phyloP scores from a whole-genome alignment of 257 asterid genomes.

The Solanum etuberosum region DNA sequence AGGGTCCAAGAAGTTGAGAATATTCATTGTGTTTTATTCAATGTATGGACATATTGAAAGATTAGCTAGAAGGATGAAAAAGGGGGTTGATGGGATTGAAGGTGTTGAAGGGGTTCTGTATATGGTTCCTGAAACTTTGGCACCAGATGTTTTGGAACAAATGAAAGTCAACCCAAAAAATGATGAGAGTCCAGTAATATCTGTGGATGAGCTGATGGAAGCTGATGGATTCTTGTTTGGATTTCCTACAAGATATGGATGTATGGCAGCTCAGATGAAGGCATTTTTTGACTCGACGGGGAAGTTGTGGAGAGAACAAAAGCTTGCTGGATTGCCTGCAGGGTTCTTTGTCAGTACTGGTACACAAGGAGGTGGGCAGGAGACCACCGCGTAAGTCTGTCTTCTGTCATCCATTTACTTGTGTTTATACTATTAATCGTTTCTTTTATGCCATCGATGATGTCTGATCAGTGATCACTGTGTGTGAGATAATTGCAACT shows the following conservation, averaged over 20 bases:
- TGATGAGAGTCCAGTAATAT: not conserved
- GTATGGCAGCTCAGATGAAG: constrained; percentile 98
- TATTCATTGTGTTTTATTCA: constrained; percentile 73
- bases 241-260: constrained; percentile 86
- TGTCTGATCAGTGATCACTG: not conserved
- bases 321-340: constrained; percentile 90
- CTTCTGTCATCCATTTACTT: not conserved
- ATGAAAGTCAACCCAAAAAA: constrained; percentile 53
- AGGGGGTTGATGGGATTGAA: constrained; percentile 57
- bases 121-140: constrained; percentile 74
- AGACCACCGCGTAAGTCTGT: constrained; percentile 81
- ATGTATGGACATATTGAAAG: constrained; percentile 96
- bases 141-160: constrained; percentile 39
- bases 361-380: constrained; percentile 99
- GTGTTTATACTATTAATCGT: not conserved
- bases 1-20: constrained; percentile 20
- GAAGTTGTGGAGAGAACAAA: constrained; percentile 75
- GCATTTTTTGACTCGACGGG: constrained; percentile 91
- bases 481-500: not conserved
- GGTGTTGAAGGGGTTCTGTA: constrained; percentile 68
- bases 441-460: not conserved
- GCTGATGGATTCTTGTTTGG: constrained; percentile 91
- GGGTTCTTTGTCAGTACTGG: constrained; percentile 98
- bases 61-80: constrained; percentile 74
- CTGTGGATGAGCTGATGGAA: constrained; percentile 32